A percentile compares a stretch with the other conserved stretches of the same genome.
phyloP scores from a whole-genome alignment of 2,329 filamentous ascomycete species.

The Trichoderma sp. region DNA sequence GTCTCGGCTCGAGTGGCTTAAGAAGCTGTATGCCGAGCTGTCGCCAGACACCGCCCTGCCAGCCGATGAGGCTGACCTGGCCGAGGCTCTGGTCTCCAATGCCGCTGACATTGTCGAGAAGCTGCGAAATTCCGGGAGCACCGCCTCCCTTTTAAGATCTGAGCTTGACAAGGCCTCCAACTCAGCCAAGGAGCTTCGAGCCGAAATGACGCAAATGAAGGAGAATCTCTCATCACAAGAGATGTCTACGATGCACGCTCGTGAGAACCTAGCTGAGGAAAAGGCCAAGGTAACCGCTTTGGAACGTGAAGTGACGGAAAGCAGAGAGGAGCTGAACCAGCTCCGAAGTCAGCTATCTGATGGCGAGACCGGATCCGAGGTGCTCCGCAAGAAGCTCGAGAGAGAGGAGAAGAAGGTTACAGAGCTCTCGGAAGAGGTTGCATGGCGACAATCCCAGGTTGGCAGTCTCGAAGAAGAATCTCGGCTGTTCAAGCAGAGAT shows the following conservation, averaged over 20 bases:
- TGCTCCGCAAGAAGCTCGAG: slow-evolving; percentile 68
- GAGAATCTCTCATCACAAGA: slow-evolving; percentile 53
- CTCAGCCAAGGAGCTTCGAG: slow-evolving; percentile 53
- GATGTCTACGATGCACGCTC: slow-evolving; percentile 48
- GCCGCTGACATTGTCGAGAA: slow-evolving; percentile 59
- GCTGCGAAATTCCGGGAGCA: slow-evolving; percentile 57
- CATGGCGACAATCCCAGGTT: slow-evolving; percentile 70
- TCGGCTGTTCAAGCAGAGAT: slow-evolving; percentile 62
- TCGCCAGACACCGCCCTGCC: slow-evolving; percentile 52
- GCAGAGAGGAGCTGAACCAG: slow-evolving; percentile 64
- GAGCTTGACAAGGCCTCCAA: slow-evolving; percentile 61
- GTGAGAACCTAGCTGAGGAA: slow-evolving; percentile 52
- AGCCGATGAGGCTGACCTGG: slow-evolving; percentile 54
- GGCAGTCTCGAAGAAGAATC: slow-evolving; percentile 75
- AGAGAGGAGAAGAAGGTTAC: slow-evolving; percentile 72
- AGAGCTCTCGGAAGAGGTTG: slow-evolving; percentile 65
- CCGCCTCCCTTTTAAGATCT: slow-evolving; percentile 56
- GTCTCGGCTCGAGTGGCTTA: slow-evolving; percentile 52
- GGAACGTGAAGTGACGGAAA: slow-evolving; percentile 57
- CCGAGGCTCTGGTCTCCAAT: slow-evolving; percentile 57
- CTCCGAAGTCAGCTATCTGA: slow-evolving; percentile 72
- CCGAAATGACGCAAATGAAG: slow-evolving; percentile 53
- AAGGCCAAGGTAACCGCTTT: slow-evolving; percentile 53
- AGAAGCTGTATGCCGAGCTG: slow-evolving; percentile 57
- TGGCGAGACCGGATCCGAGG: slow-evolving; percentile 79